These are phyloP conservation scores for Verticillium alfalfae DNA, from an alignment of 2,329 filamentous ascomycete genomes.

Conservation along the genomic window DNA sequence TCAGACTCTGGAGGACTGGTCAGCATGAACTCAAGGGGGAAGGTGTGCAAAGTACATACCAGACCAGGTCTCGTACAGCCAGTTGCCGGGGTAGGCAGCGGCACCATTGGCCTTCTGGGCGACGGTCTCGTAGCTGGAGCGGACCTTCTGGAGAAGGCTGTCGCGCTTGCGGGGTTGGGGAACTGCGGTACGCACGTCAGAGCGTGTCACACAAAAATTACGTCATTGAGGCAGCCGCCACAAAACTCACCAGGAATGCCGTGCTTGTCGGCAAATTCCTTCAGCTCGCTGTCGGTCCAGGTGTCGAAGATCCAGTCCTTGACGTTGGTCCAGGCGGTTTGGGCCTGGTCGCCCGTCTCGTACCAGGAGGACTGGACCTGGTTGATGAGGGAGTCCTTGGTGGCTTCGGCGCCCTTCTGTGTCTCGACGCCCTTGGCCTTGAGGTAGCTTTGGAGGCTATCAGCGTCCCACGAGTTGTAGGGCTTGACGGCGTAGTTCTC, in stretches of 20 bases:
- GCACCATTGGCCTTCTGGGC: slow-evolving; percentile 74
- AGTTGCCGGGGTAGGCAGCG: slow-evolving; percentile 83
- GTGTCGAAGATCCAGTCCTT: slow-evolving; percentile 95
- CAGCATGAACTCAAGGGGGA: neutral
- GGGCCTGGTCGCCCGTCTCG: slow-evolving; percentile 71
- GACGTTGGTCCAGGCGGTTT: slow-evolving; percentile 64
- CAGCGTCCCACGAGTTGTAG: slow-evolving; percentile 71
- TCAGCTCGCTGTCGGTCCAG: slow-evolving; percentile 90
- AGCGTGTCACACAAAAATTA: neutral
- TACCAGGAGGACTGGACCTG: slow-evolving; percentile 72
- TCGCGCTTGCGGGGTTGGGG: slow-evolving; percentile 86
- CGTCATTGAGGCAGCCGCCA: neutral
- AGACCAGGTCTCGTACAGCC: slow-evolving; percentile 87
- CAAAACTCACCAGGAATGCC: slow-evolving; percentile 59
- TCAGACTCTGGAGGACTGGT: slow-evolving; percentile 60
- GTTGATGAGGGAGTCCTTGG: slow-evolving; percentile 61
- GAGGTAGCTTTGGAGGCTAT: slow-evolving; percentile 63
- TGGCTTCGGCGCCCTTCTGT: slow-evolving; percentile 60
- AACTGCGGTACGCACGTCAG: slow-evolving; percentile 32
- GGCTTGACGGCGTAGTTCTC: slow-evolving; percentile 67
- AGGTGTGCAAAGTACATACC: slow-evolving; percentile 17
- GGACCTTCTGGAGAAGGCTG: slow-evolving; percentile 68
- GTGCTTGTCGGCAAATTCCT: slow-evolving; percentile 86
- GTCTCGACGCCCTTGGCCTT: slow-evolving; percentile 65
- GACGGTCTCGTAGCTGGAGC: slow-evolving; percentile 72